Conservation (phyloP, 257 asterid genomes). For the Nicotiana knightiana region DNA sequence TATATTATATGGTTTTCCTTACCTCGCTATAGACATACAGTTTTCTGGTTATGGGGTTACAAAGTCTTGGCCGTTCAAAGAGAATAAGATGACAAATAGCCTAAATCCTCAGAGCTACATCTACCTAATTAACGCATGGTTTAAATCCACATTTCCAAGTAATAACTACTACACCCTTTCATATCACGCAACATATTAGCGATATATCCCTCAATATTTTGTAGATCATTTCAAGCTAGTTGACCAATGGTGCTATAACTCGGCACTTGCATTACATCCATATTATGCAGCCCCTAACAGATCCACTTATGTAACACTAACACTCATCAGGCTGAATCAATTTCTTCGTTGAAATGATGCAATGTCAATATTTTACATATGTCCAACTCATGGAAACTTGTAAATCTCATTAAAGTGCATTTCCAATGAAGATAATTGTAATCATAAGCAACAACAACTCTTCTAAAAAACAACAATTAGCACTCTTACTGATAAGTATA, state of each 20-base stretch:
- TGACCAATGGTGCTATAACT: background rate
- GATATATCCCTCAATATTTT: background rate
- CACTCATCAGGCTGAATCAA: background rate
- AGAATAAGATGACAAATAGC: background rate
- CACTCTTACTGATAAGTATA: background rate
- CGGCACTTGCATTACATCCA: background rate
- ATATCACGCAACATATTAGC: background rate
- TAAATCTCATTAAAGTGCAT: background rate
- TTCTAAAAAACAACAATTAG: background rate
- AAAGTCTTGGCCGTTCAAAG: background rate
- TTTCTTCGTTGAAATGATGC: background rate
- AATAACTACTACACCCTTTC: background rate
- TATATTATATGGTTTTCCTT: background rate
- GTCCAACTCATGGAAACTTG: background rate
- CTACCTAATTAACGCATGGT: background rate
- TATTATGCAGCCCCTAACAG: background rate
- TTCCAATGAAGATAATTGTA: background rate
- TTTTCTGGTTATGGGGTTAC: background rate
- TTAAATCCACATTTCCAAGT: background rate
- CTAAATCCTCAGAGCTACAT: background rate
- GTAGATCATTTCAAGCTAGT: background rate
- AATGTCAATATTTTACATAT: background rate
- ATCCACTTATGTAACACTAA: background rate
- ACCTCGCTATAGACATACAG: background rate
- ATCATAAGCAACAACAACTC: background rate